Conservation (phyloP, 1,139 yeast species). For the Suhomyces terraborum region DNA sequence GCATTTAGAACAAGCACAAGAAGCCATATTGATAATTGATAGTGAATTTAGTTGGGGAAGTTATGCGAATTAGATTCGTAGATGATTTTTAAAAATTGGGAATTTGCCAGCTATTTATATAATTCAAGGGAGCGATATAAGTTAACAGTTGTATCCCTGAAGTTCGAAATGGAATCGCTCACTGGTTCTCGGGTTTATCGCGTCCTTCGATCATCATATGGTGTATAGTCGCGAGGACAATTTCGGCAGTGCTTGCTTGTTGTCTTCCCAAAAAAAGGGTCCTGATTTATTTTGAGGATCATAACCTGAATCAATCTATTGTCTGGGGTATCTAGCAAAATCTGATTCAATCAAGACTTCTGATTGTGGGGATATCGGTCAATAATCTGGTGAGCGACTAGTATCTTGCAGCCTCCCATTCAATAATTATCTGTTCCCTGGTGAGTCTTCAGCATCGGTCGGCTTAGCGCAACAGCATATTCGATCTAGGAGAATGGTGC, state of each 20-base stretch:
- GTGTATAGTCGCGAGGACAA: background rate
- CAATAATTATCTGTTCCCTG: no score
- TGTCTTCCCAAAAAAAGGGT: background rate
- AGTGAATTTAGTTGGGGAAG: background rate
- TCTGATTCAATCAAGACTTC: background rate
- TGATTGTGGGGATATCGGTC: no score
- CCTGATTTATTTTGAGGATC: background rate
- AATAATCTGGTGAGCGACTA: no score
- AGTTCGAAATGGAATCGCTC: no score
- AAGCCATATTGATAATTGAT: slow-evolving; percentile 14
- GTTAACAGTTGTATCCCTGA: no score
- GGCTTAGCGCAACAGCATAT: no score
- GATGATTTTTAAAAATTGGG: no score
- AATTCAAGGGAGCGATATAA: no score
- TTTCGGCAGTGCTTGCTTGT: background rate
- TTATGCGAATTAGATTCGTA: background rate
- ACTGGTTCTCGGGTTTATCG: background rate
- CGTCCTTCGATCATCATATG: background rate
- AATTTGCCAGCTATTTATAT: background rate
- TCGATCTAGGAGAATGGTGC: no score
- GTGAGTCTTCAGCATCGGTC: no score
- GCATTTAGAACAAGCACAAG: slow-evolving; percentile 16
- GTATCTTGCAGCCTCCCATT: no score
- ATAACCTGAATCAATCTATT: background rate
- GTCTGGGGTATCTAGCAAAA: no score